Percentiles rank a stretch among this genome's conserved stretches.
Evolutionary conservation across 208 protist species (phyloP).

Genomic region (Angomonas ambiguus): DNA sequence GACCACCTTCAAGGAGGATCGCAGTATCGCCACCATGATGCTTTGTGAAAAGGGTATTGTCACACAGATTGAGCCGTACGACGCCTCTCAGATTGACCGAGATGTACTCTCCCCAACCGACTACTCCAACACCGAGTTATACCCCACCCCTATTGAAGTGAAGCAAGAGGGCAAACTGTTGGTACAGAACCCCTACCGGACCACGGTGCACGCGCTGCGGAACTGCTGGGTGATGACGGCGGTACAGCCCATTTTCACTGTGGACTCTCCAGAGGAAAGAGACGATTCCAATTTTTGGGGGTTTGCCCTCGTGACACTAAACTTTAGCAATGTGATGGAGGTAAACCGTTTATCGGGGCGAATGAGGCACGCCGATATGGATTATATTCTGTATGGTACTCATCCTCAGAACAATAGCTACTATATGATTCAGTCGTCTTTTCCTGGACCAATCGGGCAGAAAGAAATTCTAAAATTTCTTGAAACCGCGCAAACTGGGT

Average conservation of each 20-base stretch:
- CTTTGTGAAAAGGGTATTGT: conserved; percentile 33
- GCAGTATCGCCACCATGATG: conserved; percentile 9
- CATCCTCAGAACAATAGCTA: conserved; percentile 10
- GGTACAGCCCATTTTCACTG: conserved; percentile 27
- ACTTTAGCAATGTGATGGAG: conserved; percentile 23
- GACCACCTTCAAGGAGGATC: conserved; percentile 8
- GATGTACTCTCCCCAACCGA: not conserved
- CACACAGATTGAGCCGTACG: conserved; percentile 21
- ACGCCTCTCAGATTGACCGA: not conserved
- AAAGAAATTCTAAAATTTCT: conserved; percentile 13
- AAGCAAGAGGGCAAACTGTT: conserved; percentile 1
- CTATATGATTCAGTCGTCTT: not conserved
- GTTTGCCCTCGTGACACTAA: conserved; percentile 23
- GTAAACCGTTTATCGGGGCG: conserved; percentile 5
- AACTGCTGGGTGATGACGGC: conserved; percentile 27
- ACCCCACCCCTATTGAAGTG: not conserved
- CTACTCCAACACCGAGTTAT: conserved; percentile 13
- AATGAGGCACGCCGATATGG: conserved; percentile 3
- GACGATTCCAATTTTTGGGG: conserved; percentile 45
- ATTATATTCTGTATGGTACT: conserved; percentile 29
- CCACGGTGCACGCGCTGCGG: conserved; percentile 11
- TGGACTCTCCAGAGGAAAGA: not conserved
- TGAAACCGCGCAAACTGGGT: conserved; percentile 15
- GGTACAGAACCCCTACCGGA: not conserved
- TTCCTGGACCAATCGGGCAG: too few species aligned